phyloP scores from a whole-genome alignment of 371 early-diverging fungal species.

The Cokeromyces recurvatus region DNA sequence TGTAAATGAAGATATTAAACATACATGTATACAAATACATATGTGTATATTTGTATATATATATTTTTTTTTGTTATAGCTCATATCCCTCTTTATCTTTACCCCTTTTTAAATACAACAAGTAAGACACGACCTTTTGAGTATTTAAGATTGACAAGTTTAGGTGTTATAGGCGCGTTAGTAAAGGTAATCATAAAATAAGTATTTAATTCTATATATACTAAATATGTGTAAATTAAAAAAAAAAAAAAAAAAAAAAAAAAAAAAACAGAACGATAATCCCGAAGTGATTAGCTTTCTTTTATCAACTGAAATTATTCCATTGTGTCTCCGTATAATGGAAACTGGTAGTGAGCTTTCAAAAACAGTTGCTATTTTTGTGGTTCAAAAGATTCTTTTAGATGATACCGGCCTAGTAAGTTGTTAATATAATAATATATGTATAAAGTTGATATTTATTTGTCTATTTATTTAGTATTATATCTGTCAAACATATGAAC shows the following conservation, averaged over 20 bases:
- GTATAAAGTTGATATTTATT: too few species aligned
- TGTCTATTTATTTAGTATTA: constrained; percentile 70
- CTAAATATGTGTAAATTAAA: too few species aligned
- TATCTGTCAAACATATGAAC: constrained; percentile 96
- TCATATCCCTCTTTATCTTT: constrained; percentile 95
- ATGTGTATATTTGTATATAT: too few species aligned
- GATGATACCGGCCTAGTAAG: constrained; percentile 91
- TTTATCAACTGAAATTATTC: constrained; percentile 97
- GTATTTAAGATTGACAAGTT: constrained; percentile 86
- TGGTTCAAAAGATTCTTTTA: constrained; percentile 94
- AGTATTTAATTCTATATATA: too few species aligned
- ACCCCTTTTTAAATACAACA: constrained; percentile 98
- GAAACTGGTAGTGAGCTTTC: constrained; percentile 95
- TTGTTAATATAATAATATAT: too few species aligned
- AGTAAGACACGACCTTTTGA: constrained; percentile 92
- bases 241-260: too few species aligned
- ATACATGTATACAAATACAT: too few species aligned
- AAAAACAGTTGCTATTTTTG: constrained; percentile 97
- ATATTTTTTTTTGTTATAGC: constrained; percentile 50
- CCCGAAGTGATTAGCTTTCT: constrained; percentile 93
- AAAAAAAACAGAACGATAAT: constrained; percentile 92
- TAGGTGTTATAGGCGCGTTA: constrained; percentile 95
- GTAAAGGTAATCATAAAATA: constrained; percentile 77
- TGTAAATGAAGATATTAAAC: too few species aligned
- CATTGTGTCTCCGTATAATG: constrained; percentile 97